Conservation (phyloP, 2,329 filamentous ascomycete genomes). For the Sporothrix dimorphospora region DNA sequence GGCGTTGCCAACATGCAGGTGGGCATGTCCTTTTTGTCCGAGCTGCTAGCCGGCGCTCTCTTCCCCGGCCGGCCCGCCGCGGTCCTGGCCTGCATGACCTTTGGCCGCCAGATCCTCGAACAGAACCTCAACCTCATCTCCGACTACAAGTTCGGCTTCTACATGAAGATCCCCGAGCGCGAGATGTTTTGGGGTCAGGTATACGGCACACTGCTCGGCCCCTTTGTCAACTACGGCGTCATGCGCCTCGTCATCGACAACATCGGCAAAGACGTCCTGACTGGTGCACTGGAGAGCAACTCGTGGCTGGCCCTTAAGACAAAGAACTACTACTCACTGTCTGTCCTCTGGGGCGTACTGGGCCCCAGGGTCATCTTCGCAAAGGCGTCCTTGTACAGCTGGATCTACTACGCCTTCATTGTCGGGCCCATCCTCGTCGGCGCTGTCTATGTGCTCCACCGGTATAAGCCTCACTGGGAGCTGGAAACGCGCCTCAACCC, state of each 20-base stretch:
- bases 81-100: conserved; percentile 40
- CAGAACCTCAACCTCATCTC: conserved; percentile 42
- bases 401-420: conserved; percentile 40
- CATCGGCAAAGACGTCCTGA: conserved; percentile 36
- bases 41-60: conserved; percentile 55
- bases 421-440: conserved; percentile 38
- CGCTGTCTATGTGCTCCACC: conserved; percentile 37
- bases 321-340: conserved; percentile 39
- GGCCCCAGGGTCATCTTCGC: conserved; percentile 41
- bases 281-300: conserved; percentile 34
- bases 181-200: conserved; percentile 44
- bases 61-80: conserved; percentile 44
- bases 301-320: conserved; percentile 41
- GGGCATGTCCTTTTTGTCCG: conserved; percentile 47
- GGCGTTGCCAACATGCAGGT: conserved; percentile 41
- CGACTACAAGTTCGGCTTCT: conserved; percentile 45
- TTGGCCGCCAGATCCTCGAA: conserved; percentile 42
- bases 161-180: conserved; percentile 45
- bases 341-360: conserved; percentile 44
- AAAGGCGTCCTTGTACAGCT: conserved; percentile 36
- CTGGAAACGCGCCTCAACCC: conserved; percentile 39
- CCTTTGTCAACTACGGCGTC: conserved; percentile 41
- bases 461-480: conserved; percentile 38
- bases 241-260: conserved; percentile 39
- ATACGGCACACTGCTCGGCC: conserved; percentile 41